Conservation (phyloP, 2,329 filamentous ascomycete genomes). For the Stemphylium beticola region DNA sequence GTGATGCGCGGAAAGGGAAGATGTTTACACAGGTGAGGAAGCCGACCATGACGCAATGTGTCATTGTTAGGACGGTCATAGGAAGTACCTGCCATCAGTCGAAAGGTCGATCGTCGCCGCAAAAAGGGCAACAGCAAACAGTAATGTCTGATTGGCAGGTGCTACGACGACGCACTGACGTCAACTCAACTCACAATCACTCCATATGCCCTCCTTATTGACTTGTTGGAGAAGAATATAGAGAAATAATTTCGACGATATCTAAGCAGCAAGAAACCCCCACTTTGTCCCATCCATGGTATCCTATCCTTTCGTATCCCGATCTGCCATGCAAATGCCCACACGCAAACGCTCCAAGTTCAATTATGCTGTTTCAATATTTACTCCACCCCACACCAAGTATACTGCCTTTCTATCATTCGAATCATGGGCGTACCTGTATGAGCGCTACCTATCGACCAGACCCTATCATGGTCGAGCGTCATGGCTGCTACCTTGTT, state of each 20-base stretch:
- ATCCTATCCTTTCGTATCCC: slow-evolving; percentile 15
- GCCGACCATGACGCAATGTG: background rate
- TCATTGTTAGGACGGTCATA: slow-evolving; percentile 1
- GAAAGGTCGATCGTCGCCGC: background rate
- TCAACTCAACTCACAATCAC: background rate
- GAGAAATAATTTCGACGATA: slow-evolving; percentile 7
- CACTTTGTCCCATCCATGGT: slow-evolving; percentile 12
- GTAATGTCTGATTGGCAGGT: background rate
- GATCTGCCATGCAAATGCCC: slow-evolving; percentile 26
- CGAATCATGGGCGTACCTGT: slow-evolving; percentile 1
- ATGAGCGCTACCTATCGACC: background rate
- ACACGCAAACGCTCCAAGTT: slow-evolving; percentile 25
- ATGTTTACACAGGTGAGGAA: background rate
- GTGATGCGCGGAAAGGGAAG: background rate
- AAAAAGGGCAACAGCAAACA: background rate
- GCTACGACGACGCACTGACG: too few species aligned
- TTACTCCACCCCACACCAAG: slow-evolving; percentile 10
- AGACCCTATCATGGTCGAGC: background rate
- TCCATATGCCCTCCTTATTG: background rate
- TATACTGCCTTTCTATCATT: background rate
- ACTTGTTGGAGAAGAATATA: background rate
- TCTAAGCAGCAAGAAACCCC: slow-evolving; percentile 6
- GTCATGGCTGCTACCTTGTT: background rate
- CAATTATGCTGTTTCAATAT: slow-evolving; percentile 20
- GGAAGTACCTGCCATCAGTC: background rate